A percentile compares a stretch with the other conserved stretches of the same genome.
These are phyloP conservation scores for Lathyrus sativus DNA, from an alignment of 306 rosid genomes.

Conservation along the genomic window DNA sequence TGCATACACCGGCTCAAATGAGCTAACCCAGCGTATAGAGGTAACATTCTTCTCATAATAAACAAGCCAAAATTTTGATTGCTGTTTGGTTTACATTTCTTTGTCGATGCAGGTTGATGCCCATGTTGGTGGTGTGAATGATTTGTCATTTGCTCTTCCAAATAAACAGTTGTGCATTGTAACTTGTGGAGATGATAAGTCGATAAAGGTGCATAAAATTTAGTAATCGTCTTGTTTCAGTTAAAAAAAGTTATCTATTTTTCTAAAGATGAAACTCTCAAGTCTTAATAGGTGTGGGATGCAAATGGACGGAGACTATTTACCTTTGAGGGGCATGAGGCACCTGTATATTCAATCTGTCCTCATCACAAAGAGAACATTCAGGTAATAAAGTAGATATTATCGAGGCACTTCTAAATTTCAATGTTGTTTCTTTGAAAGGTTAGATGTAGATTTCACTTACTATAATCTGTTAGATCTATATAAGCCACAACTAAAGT, in stretches of 20 bases:
- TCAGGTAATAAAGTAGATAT: constrained; percentile 55
- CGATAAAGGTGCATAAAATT: constrained; percentile 61
- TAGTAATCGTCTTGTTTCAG: constrained; percentile 27
- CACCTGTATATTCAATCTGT: constrained; percentile 83
- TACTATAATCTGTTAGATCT: constrained; percentile 9
- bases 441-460: constrained; percentile 14
- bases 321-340: constrained; percentile 79
- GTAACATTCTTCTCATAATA: constrained; percentile 46
- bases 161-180: constrained; percentile 75
- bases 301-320: constrained; percentile 59
- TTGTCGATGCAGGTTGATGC: constrained; percentile 66
- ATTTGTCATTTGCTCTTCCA: constrained; percentile 84
- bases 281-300: constrained; percentile 76
- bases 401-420: constrained; percentile 19
- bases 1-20: constrained; percentile 62
- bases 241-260: constrained; percentile 29
- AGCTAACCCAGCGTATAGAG: constrained; percentile 69
- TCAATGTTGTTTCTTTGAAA: constrained; percentile 23
- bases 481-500: background rate
- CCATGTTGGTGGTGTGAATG: constrained; percentile 84
- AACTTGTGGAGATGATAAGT: constrained; percentile 87
- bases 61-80: constrained; percentile 26
- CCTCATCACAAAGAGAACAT: constrained; percentile 90
- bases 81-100: constrained; percentile 35
- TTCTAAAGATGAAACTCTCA: constrained; percentile 38